A percentile compares a stretch with the other conserved stretches of the same genome.
Conservation (phyloP, 2,329 filamentous ascomycete species). For the Dryadomyces quercivorus region DNA sequence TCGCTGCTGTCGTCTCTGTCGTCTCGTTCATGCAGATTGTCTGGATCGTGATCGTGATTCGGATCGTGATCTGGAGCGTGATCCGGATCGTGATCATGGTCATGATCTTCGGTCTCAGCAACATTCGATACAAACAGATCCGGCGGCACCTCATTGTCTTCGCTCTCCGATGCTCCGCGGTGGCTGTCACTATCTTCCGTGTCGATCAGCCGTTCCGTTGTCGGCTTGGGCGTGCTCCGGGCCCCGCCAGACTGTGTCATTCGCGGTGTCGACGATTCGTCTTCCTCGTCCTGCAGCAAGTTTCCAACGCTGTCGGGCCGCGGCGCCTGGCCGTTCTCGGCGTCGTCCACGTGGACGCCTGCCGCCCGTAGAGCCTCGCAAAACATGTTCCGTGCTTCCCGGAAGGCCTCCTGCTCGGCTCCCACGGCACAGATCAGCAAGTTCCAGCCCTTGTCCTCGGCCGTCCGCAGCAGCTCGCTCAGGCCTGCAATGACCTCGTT, state of each 20-base stretch:
- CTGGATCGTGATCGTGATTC: conserved; percentile 6
- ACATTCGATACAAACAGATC: conserved; percentile 25
- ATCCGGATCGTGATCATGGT: too few relatives aligned
- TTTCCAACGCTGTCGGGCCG: not conserved
- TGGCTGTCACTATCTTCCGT: conserved; percentile 5
- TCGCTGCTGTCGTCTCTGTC: conserved; percentile 24
- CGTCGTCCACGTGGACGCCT: conserved; percentile 17
- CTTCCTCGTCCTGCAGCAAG: not conserved
- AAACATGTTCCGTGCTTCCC: conserved; percentile 19
- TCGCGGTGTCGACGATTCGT: conserved; percentile 13
- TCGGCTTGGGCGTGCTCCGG: conserved; percentile 13
- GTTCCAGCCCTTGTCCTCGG: conserved; percentile 57
- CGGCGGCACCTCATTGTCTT: conserved; percentile 28
- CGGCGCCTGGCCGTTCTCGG: not conserved
- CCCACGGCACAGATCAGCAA: conserved; percentile 64
- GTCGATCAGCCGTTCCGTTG: conserved; percentile 3
- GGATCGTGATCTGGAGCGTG: not conserved
- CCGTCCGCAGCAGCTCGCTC: conserved; percentile 37
- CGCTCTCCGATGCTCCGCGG: conserved; percentile 16
- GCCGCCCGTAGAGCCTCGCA: conserved; percentile 18
- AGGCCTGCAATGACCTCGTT: conserved; percentile 41
- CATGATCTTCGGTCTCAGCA: conserved; percentile 15
- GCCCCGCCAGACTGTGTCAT: conserved; percentile 22
- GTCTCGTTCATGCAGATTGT: not conserved
- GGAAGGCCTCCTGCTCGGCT: conserved; percentile 35